These are phyloP conservation scores for Gremmenia infestans DNA, from an alignment of 2,329 filamentous ascomycete genomes.

Conservation along the genomic window DNA sequence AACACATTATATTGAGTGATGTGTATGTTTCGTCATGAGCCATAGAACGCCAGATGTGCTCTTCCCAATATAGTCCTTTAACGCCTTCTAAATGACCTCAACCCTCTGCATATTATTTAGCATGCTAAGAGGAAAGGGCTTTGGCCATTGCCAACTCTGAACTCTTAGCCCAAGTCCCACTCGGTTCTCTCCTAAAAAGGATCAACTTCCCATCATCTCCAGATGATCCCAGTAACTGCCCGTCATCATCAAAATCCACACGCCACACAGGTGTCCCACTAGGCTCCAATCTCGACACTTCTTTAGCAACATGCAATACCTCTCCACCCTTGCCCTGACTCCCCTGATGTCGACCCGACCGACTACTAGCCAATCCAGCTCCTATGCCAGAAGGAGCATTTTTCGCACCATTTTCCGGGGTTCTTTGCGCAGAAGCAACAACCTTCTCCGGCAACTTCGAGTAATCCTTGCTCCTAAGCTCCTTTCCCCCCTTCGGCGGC, in stretches of 20 bases:
- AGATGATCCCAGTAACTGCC: slow-evolving; percentile 68
- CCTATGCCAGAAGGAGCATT: slow-evolving; percentile 47
- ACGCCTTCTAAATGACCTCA: neutral
- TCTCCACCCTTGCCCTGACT: slow-evolving; percentile 53
- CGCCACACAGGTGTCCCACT: slow-evolving; percentile 71
- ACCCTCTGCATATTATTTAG: neutral
- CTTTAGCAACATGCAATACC: slow-evolving; percentile 56
- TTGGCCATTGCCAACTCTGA: slow-evolving; percentile 29
- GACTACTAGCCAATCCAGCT: slow-evolving; percentile 43
- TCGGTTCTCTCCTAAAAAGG: slow-evolving; percentile 50
- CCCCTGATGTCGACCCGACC: slow-evolving; percentile 41
- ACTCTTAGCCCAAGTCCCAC: slow-evolving; percentile 28
- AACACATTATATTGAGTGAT: neutral
- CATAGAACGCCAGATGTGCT: neutral
- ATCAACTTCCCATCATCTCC: slow-evolving; percentile 68
- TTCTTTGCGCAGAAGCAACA: slow-evolving; percentile 23
- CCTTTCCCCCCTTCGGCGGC: slow-evolving; percentile 44
- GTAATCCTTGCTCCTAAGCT: slow-evolving; percentile 30
- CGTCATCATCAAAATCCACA: slow-evolving; percentile 64
- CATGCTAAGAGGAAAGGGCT: neutral
- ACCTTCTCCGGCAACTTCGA: slow-evolving; percentile 23
- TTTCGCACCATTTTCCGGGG: slow-evolving; percentile 24
- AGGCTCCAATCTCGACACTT: slow-evolving; percentile 62
- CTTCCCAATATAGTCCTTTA: neutral
- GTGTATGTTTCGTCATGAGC: neutral